Conservation (phyloP, 78 protist genomes). For the Thecamonas trahens region DNA sequence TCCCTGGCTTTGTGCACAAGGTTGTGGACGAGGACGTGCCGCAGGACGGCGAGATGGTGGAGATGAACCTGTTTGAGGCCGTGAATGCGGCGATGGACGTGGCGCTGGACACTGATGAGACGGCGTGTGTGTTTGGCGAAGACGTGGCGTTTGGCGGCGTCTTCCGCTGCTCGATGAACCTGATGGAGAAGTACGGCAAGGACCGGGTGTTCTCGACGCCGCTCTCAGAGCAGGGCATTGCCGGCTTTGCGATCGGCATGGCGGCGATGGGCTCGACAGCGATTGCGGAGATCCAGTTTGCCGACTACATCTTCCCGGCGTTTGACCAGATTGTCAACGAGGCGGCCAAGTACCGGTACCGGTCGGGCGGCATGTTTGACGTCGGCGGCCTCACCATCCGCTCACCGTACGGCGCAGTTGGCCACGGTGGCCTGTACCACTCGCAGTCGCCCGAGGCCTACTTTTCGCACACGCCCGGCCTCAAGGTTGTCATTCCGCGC, state of each 20-base stretch:
- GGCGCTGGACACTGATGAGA: slow-evolving; percentile 42
- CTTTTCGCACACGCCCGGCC: slow-evolving; percentile 91
- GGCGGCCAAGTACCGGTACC: slow-evolving; percentile 94
- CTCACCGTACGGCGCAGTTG: slow-evolving; percentile 89
- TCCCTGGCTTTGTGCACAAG: no score
- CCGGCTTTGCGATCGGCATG: slow-evolving; percentile 88
- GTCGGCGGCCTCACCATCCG: slow-evolving; percentile 86
- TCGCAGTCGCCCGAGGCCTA: slow-evolving; percentile 90
- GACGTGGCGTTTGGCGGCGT: slow-evolving; percentile 97
- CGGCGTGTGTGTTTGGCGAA: slow-evolving; percentile 82
- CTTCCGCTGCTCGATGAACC: slow-evolving; percentile 82
- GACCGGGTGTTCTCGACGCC: slow-evolving; percentile 93
- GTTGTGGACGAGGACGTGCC: no score
- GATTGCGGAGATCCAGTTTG: slow-evolving; percentile 95
- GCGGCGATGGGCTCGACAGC: slow-evolving; percentile 84
- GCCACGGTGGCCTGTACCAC: slow-evolving; percentile 89
- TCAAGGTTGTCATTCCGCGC: slow-evolving; percentile 80
- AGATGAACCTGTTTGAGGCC: slow-evolving; percentile 68
- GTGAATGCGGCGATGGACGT: slow-evolving; percentile 75
- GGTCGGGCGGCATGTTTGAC: slow-evolving; percentile 77
- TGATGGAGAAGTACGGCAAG: slow-evolving; percentile 56
- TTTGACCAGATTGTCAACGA: slow-evolving; percentile 95
- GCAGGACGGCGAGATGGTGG: slow-evolving; percentile 34
- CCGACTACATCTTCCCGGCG: slow-evolving; percentile 96
- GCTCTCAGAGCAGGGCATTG: slow-evolving; percentile 92